Evolutionary conservation across 2,329 filamentous ascomycete species (phyloP).

Genomic region (Monosporascus cannonballus): DNA sequence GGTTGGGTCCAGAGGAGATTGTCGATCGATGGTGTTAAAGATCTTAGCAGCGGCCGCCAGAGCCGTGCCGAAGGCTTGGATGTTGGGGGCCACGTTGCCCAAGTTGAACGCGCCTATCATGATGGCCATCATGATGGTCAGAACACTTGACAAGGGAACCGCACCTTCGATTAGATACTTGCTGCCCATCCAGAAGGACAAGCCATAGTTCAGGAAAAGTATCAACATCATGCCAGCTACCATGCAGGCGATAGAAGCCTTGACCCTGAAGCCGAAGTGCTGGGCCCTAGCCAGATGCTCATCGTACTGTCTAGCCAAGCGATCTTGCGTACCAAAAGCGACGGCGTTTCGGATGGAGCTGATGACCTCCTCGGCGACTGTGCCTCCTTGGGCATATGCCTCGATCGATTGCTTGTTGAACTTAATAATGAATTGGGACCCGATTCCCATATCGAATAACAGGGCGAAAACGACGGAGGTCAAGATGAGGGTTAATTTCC

Average conservation of each 20-base stretch:
- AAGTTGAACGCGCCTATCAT: slow-evolving; percentile 92
- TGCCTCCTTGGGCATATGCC: slow-evolving; percentile 78
- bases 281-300: slow-evolving; percentile 66
- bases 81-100: slow-evolving; percentile 79
- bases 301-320: slow-evolving; percentile 83
- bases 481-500: slow-evolving; percentile 88
- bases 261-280: slow-evolving; percentile 68
- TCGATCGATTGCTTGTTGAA: slow-evolving; percentile 73
- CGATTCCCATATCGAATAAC: slow-evolving; percentile 66
- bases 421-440: slow-evolving; percentile 70
- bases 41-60: slow-evolving; percentile 86
- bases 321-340: slow-evolving; percentile 89
- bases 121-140: slow-evolving; percentile 84
- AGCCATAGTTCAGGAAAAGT: slow-evolving; percentile 79
- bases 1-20: slow-evolving; percentile 76
- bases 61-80: slow-evolving; percentile 78
- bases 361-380: slow-evolving; percentile 88
- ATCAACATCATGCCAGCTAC: slow-evolving; percentile 77
- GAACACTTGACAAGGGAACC: slow-evolving; percentile 60
- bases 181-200: slow-evolving; percentile 85
- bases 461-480: slow-evolving; percentile 76
- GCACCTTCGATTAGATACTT: slow-evolving; percentile 63
- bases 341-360: slow-evolving; percentile 88
- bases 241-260: slow-evolving; percentile 69
- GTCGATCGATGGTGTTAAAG: slow-evolving; percentile 84